Evolutionary conservation across 305 asterid species (phyloP).

Genomic region (Solanum hybrid): DNA sequence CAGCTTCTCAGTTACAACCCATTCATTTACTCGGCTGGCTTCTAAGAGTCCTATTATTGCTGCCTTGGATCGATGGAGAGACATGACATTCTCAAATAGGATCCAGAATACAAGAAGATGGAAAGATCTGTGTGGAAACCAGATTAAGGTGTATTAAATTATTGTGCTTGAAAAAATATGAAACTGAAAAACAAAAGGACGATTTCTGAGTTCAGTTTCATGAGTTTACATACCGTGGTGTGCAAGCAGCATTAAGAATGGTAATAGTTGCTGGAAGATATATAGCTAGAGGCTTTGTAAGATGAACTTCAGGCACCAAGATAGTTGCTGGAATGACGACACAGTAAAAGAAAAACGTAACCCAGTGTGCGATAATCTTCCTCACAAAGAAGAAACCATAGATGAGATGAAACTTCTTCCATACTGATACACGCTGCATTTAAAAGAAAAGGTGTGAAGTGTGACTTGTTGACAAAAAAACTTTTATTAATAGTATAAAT

Average conservation of each 20-base stretch:
- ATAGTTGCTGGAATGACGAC: constrained; percentile 58
- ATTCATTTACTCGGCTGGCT: constrained; percentile 59
- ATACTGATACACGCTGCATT: constrained; percentile 69
- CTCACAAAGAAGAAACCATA: constrained; percentile 73
- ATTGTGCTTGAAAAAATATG: neutral
- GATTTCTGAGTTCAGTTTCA: constrained; percentile 7
- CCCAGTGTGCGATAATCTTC: constrained; percentile 76
- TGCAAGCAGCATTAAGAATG: constrained; percentile 49
- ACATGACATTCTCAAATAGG: constrained; percentile 73
- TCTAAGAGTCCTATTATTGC: constrained; percentile 70
- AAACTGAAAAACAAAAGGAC: neutral
- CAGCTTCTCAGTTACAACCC: constrained; percentile 83
- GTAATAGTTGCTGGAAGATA: constrained; percentile 70
- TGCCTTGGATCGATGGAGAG: constrained; percentile 81
- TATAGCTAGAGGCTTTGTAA: constrained; percentile 52
- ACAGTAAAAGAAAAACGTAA: constrained; percentile 72
- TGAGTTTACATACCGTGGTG: constrained; percentile 38
- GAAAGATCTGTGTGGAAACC: constrained; percentile 17
- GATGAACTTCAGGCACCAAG: constrained; percentile 58
- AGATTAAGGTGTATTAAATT: neutral
- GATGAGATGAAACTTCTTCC: constrained; percentile 62
- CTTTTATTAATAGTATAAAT: neutral
- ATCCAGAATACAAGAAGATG: constrained; percentile 79
- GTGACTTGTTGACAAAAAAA: constrained; percentile 10
- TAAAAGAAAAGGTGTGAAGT: constrained; percentile 9